Evolutionary conservation across 2,329 filamentous ascomycete species (phyloP).

Genomic region (Dothistroma pini): DNA sequence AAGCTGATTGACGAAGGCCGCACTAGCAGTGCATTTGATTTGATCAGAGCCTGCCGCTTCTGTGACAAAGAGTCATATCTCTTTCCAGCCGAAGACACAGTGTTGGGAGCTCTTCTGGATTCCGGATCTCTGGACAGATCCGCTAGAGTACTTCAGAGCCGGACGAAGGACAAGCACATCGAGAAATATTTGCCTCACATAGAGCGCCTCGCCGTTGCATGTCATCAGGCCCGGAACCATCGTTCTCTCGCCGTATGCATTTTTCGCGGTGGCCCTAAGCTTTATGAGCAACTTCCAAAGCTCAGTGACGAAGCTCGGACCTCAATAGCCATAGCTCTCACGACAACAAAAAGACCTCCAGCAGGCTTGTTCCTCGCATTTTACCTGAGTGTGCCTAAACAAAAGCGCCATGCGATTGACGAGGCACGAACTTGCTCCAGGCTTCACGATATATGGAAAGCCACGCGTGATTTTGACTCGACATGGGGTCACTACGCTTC

Average conservation of each 20-base stretch:
- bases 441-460: constrained; percentile 3
- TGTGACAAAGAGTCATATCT: neutral
- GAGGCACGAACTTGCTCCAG: neutral
- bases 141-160: neutral
- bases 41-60: neutral
- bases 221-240: neutral
- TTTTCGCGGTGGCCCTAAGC: neutral
- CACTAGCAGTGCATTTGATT: neutral
- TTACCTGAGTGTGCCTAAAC: neutral
- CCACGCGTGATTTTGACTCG: neutral
- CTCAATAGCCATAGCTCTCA: neutral
- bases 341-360: neutral
- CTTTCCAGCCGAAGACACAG: neutral
- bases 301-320: neutral
- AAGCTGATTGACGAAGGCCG: neutral
- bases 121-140: neutral
- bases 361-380: neutral
- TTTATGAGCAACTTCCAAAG: neutral
- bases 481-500: neutral
- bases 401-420: neutral
- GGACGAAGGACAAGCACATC: neutral
- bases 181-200: neutral
- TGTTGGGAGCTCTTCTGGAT: neutral
- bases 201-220: neutral
- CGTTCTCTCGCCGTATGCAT: neutral